Conservation (phyloP, 768 basidiomycete species). For the Mycena filopes region DNA sequence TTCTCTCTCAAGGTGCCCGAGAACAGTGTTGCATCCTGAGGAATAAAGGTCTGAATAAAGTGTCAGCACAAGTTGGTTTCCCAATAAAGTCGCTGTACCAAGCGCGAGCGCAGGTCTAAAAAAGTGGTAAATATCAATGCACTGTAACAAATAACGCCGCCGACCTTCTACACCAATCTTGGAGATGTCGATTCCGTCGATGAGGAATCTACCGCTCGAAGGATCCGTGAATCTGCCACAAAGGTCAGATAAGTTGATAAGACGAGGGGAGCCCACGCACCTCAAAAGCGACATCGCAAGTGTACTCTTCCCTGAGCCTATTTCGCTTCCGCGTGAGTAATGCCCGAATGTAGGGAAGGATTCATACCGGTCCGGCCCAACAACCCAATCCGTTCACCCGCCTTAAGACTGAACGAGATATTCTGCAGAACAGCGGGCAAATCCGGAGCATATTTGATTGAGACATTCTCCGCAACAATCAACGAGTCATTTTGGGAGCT, state of each 20-base stretch:
- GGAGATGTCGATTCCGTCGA: slow-evolving; percentile 75
- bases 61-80: not conserved
- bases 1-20: slow-evolving; percentile 57
- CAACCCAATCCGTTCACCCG: slow-evolving; percentile 81
- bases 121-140: no score
- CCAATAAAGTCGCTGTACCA: not conserved
- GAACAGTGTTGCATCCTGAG: slow-evolving; percentile 67
- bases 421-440: slow-evolving; percentile 83
- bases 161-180: slow-evolving; percentile 63
- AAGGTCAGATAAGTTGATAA: no score
- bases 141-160: not conserved
- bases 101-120: slow-evolving; percentile 28
- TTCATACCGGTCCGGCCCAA: slow-evolving; percentile 64
- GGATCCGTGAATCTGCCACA: slow-evolving; percentile 67
- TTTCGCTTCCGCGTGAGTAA: not conserved
- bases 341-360: not conserved
- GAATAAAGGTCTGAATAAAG: slow-evolving; percentile 55
- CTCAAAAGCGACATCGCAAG: no score
- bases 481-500: slow-evolving; percentile 67
- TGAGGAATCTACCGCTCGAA: slow-evolving; percentile 63
- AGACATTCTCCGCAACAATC: slow-evolving; percentile 78
- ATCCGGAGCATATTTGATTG: slow-evolving; percentile 86
- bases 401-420: slow-evolving; percentile 78
- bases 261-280: no score
- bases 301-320: slow-evolving; percentile 66